Conservation (phyloP, 192 early-diverging fungal species). For the Globomyces pollinis-pini region DNA sequence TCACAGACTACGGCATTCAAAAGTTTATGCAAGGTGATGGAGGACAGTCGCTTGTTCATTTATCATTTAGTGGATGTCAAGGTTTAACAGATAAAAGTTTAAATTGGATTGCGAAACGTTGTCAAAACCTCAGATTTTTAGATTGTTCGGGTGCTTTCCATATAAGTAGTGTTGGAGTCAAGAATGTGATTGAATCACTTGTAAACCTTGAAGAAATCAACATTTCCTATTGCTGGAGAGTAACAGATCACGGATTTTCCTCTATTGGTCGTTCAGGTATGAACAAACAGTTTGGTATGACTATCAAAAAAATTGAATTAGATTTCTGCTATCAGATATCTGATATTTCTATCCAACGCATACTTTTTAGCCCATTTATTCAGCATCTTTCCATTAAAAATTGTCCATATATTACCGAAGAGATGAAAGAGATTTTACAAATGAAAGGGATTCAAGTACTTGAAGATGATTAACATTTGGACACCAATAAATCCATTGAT, state of each 20-base stretch:
- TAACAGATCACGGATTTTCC: neutral
- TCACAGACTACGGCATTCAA: neutral
- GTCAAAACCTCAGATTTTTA: neutral
- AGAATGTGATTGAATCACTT: neutral
- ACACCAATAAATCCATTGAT: too few species aligned
- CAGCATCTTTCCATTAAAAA: too few species aligned
- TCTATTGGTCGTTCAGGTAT: too few species aligned
- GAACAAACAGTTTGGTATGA: neutral
- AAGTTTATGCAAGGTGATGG: neutral
- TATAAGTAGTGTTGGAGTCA: neutral
- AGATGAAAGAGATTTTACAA: too few species aligned
- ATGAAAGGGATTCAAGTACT: too few species aligned
- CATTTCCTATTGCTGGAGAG: slow-evolving; percentile 1
- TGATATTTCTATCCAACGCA: neutral
- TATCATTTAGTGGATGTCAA: neutral
- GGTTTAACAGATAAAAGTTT: neutral
- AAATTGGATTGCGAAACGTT: neutral
- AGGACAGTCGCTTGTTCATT: neutral
- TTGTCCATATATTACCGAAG: too few species aligned
- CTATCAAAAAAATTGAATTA: neutral
- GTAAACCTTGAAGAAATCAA: neutral
- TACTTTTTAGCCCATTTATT: too few species aligned
- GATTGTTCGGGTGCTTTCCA: neutral
- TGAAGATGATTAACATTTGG: too few species aligned
- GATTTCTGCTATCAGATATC: neutral